These are phyloP conservation scores for Penicillium frequentans DNA, from an alignment of 2,329 filamentous ascomycete genomes.

Conservation along the genomic window DNA sequence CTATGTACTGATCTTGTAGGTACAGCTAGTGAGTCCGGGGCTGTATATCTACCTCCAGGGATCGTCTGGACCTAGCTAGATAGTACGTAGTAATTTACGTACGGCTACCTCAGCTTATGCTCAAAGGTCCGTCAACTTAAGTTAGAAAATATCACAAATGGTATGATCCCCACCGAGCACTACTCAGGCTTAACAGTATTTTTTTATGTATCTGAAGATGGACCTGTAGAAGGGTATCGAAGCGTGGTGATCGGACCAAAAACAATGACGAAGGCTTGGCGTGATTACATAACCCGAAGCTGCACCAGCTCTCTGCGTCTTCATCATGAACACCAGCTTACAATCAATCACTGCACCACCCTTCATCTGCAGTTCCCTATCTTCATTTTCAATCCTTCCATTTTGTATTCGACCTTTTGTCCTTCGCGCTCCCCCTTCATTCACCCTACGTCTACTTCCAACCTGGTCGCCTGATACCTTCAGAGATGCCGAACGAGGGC, in stretches of 20 bases:
- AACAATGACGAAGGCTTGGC: constrained; percentile 27
- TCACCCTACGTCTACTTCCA: constrained; percentile 12
- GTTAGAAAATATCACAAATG: too few species aligned
- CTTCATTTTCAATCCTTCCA: constrained; percentile 12
- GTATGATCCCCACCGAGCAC: neutral
- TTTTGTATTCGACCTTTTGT: constrained; percentile 2
- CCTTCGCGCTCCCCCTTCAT: constrained; percentile 3
- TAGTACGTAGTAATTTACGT: too few species aligned
- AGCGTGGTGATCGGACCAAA: constrained; percentile 7
- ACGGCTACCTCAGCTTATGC: too few species aligned
- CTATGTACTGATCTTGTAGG: too few species aligned
- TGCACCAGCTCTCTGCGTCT: constrained; percentile 27
- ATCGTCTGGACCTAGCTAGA: too few species aligned
- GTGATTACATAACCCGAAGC: constrained; percentile 25
- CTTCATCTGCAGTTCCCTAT: constrained; percentile 19
- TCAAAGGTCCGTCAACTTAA: too few species aligned
- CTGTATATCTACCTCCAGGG: too few species aligned
- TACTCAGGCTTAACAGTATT: neutral
- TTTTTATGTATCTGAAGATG: neutral
- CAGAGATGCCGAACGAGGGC: constrained; percentile 86
- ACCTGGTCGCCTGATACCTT: constrained; percentile 33
- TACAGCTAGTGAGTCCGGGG: too few species aligned
- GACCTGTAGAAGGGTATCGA: constrained; percentile 2
- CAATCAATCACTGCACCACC: constrained; percentile 22
- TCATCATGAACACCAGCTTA: constrained; percentile 24